Evolutionary conservation across 2,329 filamentous ascomycete genomes (phyloP).

Genomic region (Fusarium sp.): DNA sequence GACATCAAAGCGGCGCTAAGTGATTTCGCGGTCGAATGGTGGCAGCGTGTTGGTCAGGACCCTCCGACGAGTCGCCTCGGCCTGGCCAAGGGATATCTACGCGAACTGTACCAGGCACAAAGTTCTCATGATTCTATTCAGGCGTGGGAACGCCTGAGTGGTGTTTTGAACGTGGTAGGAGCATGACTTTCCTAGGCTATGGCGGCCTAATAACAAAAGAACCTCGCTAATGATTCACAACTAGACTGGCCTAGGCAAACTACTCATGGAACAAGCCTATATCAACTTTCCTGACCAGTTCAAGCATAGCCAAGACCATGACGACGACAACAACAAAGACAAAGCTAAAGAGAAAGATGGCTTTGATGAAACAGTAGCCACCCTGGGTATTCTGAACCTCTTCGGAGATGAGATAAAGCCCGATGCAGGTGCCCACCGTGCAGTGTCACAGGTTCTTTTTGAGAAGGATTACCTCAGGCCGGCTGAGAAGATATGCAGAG

Average conservation of each 20-base stretch:
- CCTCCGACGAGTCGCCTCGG: not conserved
- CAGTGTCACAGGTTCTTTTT: not conserved
- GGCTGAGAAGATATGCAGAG: not conserved
- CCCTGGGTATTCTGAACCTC: conserved; percentile 34
- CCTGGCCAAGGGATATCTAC: conserved; percentile 5
- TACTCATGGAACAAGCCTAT: conserved; percentile 3
- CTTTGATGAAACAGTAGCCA: conserved; percentile 1
- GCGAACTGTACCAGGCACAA: not conserved
- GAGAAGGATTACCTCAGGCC: not conserved
- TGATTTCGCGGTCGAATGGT: not conserved
- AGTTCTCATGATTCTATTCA: not conserved
- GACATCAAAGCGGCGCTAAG: not conserved
- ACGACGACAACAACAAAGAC: not conserved
- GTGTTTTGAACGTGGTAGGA: not conserved
- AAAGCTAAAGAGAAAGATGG: not conserved
- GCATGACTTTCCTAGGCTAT: not conserved
- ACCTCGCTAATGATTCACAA: not conserved
- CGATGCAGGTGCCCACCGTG: conserved; percentile 18
- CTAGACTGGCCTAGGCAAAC: not conserved
- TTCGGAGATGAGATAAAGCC: conserved; percentile 33
- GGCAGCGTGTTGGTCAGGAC: not conserved
- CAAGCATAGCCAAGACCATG: not conserved
- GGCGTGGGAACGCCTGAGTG: not conserved
- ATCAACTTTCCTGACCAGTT: not conserved
- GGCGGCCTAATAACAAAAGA: not conserved